phyloP scores from a whole-genome alignment of 1,284 basidiomycete species.

The Heimioporus retisporus region DNA sequence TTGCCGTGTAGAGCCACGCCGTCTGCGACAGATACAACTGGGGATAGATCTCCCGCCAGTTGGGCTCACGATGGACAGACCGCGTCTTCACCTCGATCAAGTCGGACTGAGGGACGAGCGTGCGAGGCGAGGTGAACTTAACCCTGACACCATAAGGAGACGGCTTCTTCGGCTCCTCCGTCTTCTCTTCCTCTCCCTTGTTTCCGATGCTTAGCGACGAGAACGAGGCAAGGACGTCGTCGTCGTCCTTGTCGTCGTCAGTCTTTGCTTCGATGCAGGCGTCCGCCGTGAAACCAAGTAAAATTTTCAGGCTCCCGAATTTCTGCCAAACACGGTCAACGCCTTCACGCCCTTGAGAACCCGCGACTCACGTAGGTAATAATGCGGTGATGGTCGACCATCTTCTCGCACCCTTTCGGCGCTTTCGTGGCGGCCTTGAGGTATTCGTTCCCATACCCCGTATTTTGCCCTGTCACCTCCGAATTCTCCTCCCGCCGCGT shows the following conservation, averaged over 20 bases:
- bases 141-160: constrained; percentile 22
- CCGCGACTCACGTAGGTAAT: constrained; percentile 47
- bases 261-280: constrained; percentile 36
- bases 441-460: constrained; percentile 48
- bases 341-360: too few species aligned
- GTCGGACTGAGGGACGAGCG: constrained; percentile 45
- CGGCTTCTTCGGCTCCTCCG: constrained; percentile 6
- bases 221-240: constrained; percentile 39
- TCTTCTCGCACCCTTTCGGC: constrained; percentile 42
- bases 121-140: constrained; percentile 21
- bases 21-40: constrained; percentile 56
- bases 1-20: constrained; percentile 46
- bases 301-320: constrained; percentile 44
- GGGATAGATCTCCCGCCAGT: constrained; percentile 53
- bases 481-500: constrained; percentile 38
- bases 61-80: constrained; percentile 31
- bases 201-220: constrained; percentile 36
- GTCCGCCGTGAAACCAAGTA: constrained; percentile 46
- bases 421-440: constrained; percentile 39
- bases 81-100: constrained; percentile 55
- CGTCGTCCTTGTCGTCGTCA: constrained; percentile 15
- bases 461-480: constrained; percentile 10
- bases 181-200: constrained; percentile 1
- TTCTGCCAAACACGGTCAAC: constrained; percentile 25
- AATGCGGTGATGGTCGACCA: constrained; percentile 48